Evolutionary conservation across 1,284 basidiomycete species (phyloP), one percentile per base, ranked within the genome.

Genomic region (Leucoagaricus sp.): DNA sequence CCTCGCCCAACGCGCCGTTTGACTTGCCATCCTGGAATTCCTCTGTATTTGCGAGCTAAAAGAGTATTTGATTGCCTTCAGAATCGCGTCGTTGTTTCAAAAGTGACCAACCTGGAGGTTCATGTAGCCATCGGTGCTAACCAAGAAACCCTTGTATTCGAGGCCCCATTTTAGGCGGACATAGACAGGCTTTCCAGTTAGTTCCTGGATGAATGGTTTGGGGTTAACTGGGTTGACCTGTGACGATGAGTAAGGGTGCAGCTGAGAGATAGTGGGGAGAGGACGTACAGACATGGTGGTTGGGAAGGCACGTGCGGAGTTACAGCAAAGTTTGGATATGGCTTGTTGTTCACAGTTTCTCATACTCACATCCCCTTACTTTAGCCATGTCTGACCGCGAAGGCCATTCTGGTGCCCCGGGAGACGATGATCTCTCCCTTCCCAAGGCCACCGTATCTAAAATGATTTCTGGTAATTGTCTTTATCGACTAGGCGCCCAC

Each of bases 91-190:
- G n/a, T 40, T 34, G 36, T 59, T 15, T 15, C 50, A 4, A 31
- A 60, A 29, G 25, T 46, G 26, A 38, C 60, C 61, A 65, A 94
- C 96, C 82, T 99, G 97, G 53, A 99, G 83, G 75, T 99, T 99
- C 96, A 99, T 98, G 78, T 98, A 99, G 28, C 93, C 93, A 75
- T 99, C 97, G 4, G 96, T 98, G 70, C 93, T 96, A 63, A 99
- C 96, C 60, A 99, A 83, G 78, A 96, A 99, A 48, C 97, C 96
- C 79, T 96, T 98, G 83, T 99, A 99, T 73, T 98, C 96, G 61
- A 98, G 83, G 61, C 97, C 97, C 97, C 97, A 99, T 80, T 99
- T 99, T 70, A 99, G 85, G 60, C 88, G 85, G 58, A 99, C 96
- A 67, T 88, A 91, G 49, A 98, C 94, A 45, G 91, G 91, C 82